These are phyloP conservation scores for Colletotrichum neosansevieriae DNA, from an alignment of 2,329 filamentous ascomycete species.

Conservation along the genomic window DNA sequence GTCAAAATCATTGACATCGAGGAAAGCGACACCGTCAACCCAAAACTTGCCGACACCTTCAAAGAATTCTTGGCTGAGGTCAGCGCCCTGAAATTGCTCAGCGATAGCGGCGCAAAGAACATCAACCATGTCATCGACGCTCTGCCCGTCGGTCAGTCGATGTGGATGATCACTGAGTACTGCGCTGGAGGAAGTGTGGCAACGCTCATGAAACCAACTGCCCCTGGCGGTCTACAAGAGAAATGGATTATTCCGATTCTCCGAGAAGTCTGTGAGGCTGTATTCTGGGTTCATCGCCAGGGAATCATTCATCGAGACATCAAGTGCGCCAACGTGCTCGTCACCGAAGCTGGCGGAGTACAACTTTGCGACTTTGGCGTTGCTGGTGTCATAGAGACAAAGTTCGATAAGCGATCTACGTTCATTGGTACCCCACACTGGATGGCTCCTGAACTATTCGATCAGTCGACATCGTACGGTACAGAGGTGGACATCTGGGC, in stretches of 20 bases:
- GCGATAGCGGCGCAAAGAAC: slow-evolving; percentile 80
- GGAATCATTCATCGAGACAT: slow-evolving; percentile 79
- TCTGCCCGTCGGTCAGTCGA: slow-evolving; percentile 79
- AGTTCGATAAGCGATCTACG: slow-evolving; percentile 81
- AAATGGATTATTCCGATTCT: slow-evolving; percentile 78
- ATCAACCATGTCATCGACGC: slow-evolving; percentile 87
- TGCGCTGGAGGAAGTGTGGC: slow-evolving; percentile 87
- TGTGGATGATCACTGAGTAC: slow-evolving; percentile 92
- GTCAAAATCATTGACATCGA: slow-evolving; percentile 90
- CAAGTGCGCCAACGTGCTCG: slow-evolving; percentile 83
- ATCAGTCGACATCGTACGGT: slow-evolving; percentile 73
- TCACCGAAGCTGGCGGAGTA: slow-evolving; percentile 80
- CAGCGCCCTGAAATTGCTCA: slow-evolving; percentile 77
- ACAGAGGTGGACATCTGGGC: slow-evolving; percentile 87
- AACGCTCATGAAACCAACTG: slow-evolving; percentile 77
- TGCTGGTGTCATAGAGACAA: slow-evolving; percentile 80
- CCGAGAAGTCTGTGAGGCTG: slow-evolving; percentile 73
- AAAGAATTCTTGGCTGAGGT: slow-evolving; percentile 78
- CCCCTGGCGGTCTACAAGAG: slow-evolving; percentile 74
- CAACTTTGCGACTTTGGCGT: slow-evolving; percentile 90
- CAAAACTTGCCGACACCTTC: slow-evolving; percentile 74
- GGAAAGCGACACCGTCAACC: slow-evolving; percentile 76
- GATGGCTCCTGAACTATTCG: slow-evolving; percentile 86
- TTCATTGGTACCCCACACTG: slow-evolving; percentile 87
- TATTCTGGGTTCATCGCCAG: slow-evolving; percentile 75